phyloP scores from a whole-genome alignment of 1,284 basidiomycete species.

The Malassezia caprae region DNA sequence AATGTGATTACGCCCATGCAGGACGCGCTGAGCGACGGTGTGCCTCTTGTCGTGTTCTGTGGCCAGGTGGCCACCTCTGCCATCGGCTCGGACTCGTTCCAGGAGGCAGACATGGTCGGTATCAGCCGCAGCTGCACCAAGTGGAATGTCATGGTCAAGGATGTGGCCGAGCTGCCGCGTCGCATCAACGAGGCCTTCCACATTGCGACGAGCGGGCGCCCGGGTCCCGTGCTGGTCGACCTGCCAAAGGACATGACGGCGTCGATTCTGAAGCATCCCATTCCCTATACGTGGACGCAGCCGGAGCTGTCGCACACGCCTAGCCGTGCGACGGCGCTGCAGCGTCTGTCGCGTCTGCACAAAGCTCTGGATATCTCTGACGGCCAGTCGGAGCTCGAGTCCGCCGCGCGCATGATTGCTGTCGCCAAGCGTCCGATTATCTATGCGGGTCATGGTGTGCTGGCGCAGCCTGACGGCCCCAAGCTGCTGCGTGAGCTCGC shows the following conservation, averaged over 20 bases:
- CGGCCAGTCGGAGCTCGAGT: conserved; percentile 58
- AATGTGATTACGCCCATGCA: conserved; percentile 98
- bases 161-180: conserved; percentile 83
- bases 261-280: conserved; percentile 70
- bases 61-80: conserved; percentile 97
- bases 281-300: conserved; percentile 78
- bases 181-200: conserved; percentile 99
- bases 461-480: conserved; percentile 72
- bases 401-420: conserved; percentile 83
- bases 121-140: conserved; percentile 95
- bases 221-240: conserved; percentile 93
- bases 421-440: conserved; percentile 80
- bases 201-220: conserved; percentile 90
- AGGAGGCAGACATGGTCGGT: conserved; percentile 91
- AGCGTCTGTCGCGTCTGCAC: conserved; percentile 5
- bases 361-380: not conserved
- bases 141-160: conserved; percentile 99
- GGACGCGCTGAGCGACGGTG: conserved; percentile 86
- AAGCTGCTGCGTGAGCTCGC: conserved; percentile 70
- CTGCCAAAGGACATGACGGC: conserved; percentile 96
- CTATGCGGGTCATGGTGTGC: conserved; percentile 85
- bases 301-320: conserved; percentile 57
- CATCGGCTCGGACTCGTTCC: conserved; percentile 95
- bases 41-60: conserved; percentile 87
- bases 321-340: conserved; percentile 34